Base-by-base conservation (phyloP, 139 green algal genomes). In the Coelastrella sp. region DNA sequence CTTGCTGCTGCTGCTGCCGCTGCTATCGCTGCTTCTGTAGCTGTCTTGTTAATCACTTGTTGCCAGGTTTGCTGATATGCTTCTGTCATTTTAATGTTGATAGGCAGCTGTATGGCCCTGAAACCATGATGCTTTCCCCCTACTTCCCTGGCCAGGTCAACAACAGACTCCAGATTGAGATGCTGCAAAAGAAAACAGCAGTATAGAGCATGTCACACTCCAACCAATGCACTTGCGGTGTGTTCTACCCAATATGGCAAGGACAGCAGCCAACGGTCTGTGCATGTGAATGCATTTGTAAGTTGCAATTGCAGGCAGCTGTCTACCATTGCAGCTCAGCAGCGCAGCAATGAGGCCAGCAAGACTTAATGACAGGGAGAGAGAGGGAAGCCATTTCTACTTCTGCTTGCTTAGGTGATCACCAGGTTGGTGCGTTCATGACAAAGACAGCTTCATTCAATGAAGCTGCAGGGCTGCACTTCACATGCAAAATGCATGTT, bases 21-120 rank as follows among this genome's bases (percentile, higher is more conserved):
- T 15, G 70, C 70, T 25, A 22, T 72, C 8, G 49, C 72, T 82
- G 84, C 84, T 24, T 57, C 65, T 65, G 14, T 65, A 58, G 25
- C 79, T 10, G 9, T 27, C 11, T 12, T 9, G 74, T 87, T 84
- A 15, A n/a, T 14, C 73, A 96, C 61, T 17, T 27, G 7, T 89
- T 97, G 95, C 93, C 93, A 97, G 0, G 63, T 56, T 80, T 96
- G 19, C 8, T 8, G 19, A 90, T 91, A 97, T 6, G 95, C 94
- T 92, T 97, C 95, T 0, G 70, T 87, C 93, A 97, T 96, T n/a
- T 14, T 56, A 4, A 82, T 83, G 82, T 93, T 97, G 56, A 94
- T 91, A 27, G 96, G 96, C 58, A 97, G 92, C 92, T 97, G 94
- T 3, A 97, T 84, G 25, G 93, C 93, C 49, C 76, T 84, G 75